phyloP scores from a whole-genome alignment of 768 basidiomycete genomes.

The Leccinum imitatum region DNA sequence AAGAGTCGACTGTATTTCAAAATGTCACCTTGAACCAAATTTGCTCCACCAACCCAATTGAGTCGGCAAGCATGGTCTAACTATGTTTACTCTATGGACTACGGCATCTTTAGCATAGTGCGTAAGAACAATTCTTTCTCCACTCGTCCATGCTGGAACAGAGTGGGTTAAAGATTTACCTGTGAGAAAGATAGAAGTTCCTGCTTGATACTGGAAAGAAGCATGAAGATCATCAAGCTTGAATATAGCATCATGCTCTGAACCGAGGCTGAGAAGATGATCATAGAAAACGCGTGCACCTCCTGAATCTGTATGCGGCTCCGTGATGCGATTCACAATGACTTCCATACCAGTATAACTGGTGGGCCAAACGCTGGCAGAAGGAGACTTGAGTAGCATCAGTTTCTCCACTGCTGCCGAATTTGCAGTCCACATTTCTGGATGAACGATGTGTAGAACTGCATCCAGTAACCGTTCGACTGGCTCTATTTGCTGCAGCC shows the following conservation, averaged over 20 bases:
- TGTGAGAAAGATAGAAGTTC: background rate
- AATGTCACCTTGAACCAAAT: no score
- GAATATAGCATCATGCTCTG: background rate
- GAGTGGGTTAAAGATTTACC: background rate
- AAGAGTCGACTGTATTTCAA: no score
- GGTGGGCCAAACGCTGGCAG: background rate
- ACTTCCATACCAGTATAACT: background rate
- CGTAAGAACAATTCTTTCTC: background rate
- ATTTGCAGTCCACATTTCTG: background rate
- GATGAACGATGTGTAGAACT: background rate
- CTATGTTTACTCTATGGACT: background rate
- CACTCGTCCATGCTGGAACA: background rate
- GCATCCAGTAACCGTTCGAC: background rate
- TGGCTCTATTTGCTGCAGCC: background rate
- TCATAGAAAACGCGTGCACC: background rate
- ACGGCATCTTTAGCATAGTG: background rate
- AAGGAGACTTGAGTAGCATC: background rate
- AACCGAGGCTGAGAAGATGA: background rate
- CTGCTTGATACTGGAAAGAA: background rate
- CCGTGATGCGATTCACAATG: background rate
- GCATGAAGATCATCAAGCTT: background rate
- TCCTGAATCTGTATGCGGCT: background rate
- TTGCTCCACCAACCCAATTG: background rate
- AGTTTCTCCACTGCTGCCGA: no score
- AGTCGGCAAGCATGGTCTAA: background rate